Evolutionary conservation across 306 rosid species (phyloP).

Genomic region (Gastrolobium bilobum): DNA sequence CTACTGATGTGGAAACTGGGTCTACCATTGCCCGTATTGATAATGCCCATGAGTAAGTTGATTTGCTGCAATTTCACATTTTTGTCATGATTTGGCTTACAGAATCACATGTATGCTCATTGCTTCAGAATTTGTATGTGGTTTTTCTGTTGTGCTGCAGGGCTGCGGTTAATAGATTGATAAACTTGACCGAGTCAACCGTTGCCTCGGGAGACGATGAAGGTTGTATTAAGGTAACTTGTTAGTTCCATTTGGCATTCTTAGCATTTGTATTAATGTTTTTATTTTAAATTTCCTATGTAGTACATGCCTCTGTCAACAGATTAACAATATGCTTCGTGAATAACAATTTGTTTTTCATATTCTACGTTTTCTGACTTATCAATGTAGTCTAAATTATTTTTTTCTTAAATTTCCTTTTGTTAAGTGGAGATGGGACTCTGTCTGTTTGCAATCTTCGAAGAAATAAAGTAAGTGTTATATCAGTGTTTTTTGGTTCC

Average conservation of each 20-base stretch:
- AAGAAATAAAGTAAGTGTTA: constrained; percentile 74
- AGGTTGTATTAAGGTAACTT: constrained; percentile 82
- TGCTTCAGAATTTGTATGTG: constrained; percentile 16
- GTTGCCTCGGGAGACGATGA: constrained; percentile 93
- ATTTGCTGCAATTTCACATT: constrained; percentile 14
- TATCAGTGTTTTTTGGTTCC: constrained; percentile 37
- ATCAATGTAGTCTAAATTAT: constrained; percentile 9
- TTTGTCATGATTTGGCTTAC: constrained; percentile 34
- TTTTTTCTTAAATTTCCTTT: constrained; percentile 33
- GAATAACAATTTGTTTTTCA: constrained; percentile 5
- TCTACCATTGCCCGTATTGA: constrained; percentile 75
- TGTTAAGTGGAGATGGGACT: constrained; percentile 90
- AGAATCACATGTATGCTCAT: background rate
- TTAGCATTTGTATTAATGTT: constrained; percentile 4
- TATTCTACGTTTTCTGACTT: constrained; percentile 31
- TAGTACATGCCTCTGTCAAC: background rate
- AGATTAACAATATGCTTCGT: constrained; percentile 4
- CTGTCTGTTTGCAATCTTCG: constrained; percentile 94
- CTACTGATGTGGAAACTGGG: constrained; percentile 93
- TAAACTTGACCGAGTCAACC: constrained; percentile 75
- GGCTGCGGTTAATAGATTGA: constrained; percentile 76
- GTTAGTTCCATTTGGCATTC: constrained; percentile 35
- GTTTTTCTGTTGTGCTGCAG: constrained; percentile 53
- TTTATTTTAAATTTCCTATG: constrained; percentile 1
- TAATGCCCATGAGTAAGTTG: constrained; percentile 77